Evolutionary conservation across 2,329 filamentous ascomycete species (phyloP).

Genomic region (Exophiala viscosa): DNA sequence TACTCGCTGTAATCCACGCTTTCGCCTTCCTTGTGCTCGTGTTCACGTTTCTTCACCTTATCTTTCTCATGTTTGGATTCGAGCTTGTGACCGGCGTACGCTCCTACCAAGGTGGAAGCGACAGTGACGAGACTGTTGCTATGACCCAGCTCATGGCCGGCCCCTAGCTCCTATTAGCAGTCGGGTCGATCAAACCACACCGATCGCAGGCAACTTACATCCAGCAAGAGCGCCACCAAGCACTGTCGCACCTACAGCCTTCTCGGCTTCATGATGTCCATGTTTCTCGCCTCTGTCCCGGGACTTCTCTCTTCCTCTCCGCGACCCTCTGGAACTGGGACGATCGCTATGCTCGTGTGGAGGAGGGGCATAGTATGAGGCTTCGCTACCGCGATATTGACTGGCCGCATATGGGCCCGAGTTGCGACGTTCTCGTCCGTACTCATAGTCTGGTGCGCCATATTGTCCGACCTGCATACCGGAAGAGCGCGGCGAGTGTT

Average conservation of each 20-base stretch:
- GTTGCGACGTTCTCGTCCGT: constrained; percentile 21
- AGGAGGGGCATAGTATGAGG: constrained; percentile 15
- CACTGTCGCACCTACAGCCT: constrained; percentile 36
- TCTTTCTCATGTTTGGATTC: constrained; percentile 26
- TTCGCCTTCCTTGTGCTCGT: constrained; percentile 11
- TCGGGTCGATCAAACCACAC: background rate
- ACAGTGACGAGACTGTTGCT: constrained; percentile 17
- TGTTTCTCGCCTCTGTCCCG: constrained; percentile 17
- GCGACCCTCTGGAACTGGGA: constrained; percentile 14
- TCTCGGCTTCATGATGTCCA: constrained; percentile 32
- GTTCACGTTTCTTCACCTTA: constrained; percentile 17
- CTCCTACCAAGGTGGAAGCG: constrained; percentile 19
- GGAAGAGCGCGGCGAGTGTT: constrained; percentile 18
- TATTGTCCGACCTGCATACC: constrained; percentile 24
- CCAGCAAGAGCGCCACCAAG: constrained; percentile 39
- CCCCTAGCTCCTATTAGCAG: constrained; percentile 11
- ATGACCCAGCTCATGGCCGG: constrained; percentile 26
- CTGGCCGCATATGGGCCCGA: constrained; percentile 20
- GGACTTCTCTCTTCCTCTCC: constrained; percentile 14
- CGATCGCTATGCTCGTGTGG: constrained; percentile 15
- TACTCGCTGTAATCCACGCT: constrained; percentile 8
- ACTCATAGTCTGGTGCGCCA: constrained; percentile 10
- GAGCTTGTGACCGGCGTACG: constrained; percentile 26
- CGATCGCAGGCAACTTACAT: constrained; percentile 13
- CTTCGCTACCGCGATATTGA: constrained; percentile 17